phyloP scores from a whole-genome alignment of 2,329 filamentous ascomycete genomes.

The Alternaria arbusti region DNA sequence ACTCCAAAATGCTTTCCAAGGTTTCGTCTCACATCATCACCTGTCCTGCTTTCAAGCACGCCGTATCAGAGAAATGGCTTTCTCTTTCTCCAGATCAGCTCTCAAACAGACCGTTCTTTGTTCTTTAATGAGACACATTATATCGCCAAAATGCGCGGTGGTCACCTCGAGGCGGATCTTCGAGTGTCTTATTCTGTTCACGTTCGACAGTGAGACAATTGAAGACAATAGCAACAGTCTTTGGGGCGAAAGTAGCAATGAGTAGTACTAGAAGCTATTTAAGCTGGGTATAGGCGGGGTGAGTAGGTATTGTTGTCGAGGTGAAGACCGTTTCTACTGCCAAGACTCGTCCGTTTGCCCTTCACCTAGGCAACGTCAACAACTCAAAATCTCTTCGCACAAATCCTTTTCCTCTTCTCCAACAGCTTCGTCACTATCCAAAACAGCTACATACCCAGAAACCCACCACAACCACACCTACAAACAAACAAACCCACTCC shows the following conservation, averaged over 20 bases:
- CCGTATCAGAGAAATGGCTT: not conserved
- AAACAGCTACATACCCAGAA: not conserved
- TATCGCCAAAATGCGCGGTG: not conserved
- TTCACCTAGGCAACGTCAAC: not conserved
- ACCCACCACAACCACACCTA: not conserved
- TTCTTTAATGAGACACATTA: not conserved
- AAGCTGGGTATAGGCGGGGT: not conserved
- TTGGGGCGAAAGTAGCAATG: not conserved
- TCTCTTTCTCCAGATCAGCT: not conserved
- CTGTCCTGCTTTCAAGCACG: not conserved
- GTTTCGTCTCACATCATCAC: not conserved
- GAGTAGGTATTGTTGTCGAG: not conserved
- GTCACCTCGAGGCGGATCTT: not conserved
- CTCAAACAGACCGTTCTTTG: not conserved
- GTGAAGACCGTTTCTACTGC: not conserved
- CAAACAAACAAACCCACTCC: not conserved
- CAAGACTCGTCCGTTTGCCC: not conserved
- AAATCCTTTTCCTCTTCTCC: not conserved
- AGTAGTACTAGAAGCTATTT: not conserved
- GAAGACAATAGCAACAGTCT: not conserved
- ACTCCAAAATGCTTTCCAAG: not conserved
- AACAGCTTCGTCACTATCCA: not conserved
- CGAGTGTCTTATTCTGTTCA: not conserved
- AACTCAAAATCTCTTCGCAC: not conserved
- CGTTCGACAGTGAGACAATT: not conserved